Conservation (phyloP, 73 alveolate genomes). For the Paraurostyla sp. region DNA sequence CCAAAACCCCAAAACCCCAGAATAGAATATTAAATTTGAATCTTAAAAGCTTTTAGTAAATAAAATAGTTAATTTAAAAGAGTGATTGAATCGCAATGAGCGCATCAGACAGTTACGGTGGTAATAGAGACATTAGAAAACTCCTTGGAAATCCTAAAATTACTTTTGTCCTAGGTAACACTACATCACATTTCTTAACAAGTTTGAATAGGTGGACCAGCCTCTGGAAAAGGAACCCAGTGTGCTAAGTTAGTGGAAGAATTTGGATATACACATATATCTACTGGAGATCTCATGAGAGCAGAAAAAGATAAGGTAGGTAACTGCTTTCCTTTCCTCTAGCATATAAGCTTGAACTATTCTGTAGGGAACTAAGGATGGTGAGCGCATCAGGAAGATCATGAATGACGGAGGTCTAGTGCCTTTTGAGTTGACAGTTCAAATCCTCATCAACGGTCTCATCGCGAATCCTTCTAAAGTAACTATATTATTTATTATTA, state of each 20-base stretch:
- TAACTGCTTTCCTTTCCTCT: neutral
- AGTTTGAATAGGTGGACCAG: constrained; percentile 67
- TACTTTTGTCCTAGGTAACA: constrained; percentile 65
- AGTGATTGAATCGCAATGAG: neutral
- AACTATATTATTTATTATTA: neutral
- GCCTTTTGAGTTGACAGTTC: constrained; percentile 59
- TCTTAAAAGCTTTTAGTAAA: neutral
- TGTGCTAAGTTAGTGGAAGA: constrained; percentile 74
- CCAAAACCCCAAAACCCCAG: constrained; percentile 23
- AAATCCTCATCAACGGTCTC: constrained; percentile 58
- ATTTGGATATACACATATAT: constrained; percentile 67
- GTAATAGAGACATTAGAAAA: constrained; percentile 4
- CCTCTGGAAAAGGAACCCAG: constrained; percentile 77
- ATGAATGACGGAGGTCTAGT: constrained; percentile 64
- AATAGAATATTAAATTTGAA: neutral
- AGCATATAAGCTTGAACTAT: neutral
- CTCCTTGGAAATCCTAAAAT: constrained; percentile 70
- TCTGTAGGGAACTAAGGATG: constrained; percentile 56
- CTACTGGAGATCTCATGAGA: constrained; percentile 74
- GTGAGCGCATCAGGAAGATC: constrained; percentile 67
- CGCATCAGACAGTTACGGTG: constrained; percentile 7
- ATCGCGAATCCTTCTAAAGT: constrained; percentile 55
- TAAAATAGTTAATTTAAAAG: constrained; percentile 6
- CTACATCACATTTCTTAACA: neutral
- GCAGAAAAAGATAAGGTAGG: constrained; percentile 66